Percentiles rank a stretch among this genome's conserved stretches.
Evolutionary conservation across 148 eudicot species (phyloP).

Genomic region (Fallopia convolvulus): DNA sequence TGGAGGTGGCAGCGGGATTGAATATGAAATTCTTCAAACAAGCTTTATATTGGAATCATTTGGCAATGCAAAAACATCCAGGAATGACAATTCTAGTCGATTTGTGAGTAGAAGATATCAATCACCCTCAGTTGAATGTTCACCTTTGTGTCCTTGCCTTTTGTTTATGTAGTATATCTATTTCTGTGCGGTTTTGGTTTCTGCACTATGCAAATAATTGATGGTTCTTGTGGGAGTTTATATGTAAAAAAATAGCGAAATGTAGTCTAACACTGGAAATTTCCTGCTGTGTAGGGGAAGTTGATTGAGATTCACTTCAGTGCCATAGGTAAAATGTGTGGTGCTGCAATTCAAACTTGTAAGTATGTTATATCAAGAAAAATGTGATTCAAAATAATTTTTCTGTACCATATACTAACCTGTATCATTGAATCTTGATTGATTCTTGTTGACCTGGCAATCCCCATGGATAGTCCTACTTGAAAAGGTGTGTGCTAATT

Average conservation of each 20-base stretch:
- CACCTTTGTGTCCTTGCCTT: not conserved
- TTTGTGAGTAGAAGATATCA: constrained; percentile 44
- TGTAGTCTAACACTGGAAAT: not conserved
- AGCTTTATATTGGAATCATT: constrained; percentile 77
- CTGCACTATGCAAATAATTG: not conserved
- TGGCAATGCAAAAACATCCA: constrained; percentile 91
- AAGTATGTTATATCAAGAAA: constrained; percentile 25
- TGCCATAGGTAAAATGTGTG: constrained; percentile 64
- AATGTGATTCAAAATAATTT: not conserved
- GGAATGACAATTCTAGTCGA: constrained; percentile 90
- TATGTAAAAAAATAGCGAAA: not conserved
- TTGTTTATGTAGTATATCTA: not conserved
- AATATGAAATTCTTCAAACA: constrained; percentile 67
- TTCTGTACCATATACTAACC: not conserved
- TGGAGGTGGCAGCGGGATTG: constrained; percentile 67
- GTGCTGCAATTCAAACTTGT: constrained; percentile 90
- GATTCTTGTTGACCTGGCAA: constrained; percentile 17
- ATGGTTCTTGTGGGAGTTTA: not conserved
- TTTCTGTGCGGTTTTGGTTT: not conserved
- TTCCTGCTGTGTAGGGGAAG: constrained; percentile 67
- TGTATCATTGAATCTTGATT: not conserved
- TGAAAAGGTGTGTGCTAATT: constrained; percentile 58
- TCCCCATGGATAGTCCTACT: constrained; percentile 53
- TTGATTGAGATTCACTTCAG: constrained; percentile 80
- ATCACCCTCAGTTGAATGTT: not conserved